A percentile compares a stretch with the other conserved stretches of the same genome.
phyloP scores from a whole-genome alignment of 768 basidiomycete species.

The Serendipita vermifera region DNA sequence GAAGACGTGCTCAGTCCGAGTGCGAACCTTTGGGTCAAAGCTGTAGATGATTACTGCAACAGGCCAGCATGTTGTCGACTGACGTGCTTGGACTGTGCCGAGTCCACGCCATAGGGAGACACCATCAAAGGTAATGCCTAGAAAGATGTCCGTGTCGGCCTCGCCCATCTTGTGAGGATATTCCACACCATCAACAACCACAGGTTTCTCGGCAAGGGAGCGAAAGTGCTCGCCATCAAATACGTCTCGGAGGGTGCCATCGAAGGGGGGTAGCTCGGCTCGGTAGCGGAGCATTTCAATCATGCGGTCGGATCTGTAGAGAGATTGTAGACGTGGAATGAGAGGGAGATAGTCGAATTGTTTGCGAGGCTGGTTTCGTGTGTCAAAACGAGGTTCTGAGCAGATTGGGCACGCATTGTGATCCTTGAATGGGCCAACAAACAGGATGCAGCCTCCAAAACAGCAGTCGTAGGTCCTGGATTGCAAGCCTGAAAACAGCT shows the following conservation, averaged over 20 bases:
- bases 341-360: conserved; percentile 30
- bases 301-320: conserved; percentile 16
- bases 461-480: conserved; percentile 32
- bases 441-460: conserved; percentile 30
- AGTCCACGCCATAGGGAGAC: conserved; percentile 18
- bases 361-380: conserved; percentile 18
- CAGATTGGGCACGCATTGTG: conserved; percentile 28
- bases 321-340: conserved; percentile 25
- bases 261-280: conserved; percentile 12
- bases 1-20: background rate
- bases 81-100: conserved; percentile 24
- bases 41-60: conserved; percentile 33
- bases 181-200: conserved; percentile 21
- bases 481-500: conserved; percentile 26
- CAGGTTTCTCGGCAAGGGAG: conserved; percentile 16
- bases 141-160: conserved; percentile 29
- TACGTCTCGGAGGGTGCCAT: conserved; percentile 23
- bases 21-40: conserved; percentile 27
- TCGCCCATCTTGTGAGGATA: conserved; percentile 25
- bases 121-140: conserved; percentile 33
- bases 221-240: conserved; percentile 28
- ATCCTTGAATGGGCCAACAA: conserved; percentile 23
- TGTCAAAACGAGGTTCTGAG: conserved; percentile 20
- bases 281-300: conserved; percentile 19
- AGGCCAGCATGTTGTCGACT: conserved; percentile 28